phyloP scores from a whole-genome alignment of 495 filamentous ascomycete genomes.

The Penicillium simplicissimum region DNA sequence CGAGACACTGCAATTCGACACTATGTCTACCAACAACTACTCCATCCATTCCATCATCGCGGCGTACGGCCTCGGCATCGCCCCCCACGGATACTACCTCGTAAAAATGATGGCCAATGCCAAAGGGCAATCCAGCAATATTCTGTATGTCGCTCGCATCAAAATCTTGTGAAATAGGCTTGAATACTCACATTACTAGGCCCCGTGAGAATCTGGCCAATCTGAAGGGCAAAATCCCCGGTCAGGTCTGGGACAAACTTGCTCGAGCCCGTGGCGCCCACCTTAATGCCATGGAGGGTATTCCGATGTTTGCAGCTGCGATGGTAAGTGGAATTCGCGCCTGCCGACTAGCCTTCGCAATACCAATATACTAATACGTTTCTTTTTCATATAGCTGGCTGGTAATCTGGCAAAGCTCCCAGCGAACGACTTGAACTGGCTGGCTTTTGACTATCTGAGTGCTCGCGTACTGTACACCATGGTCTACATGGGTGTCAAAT shows the following conservation, averaged over 20 bases:
- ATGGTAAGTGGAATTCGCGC: conserved; percentile 26
- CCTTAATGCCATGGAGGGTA: conserved; percentile 32
- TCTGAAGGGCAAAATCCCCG: conserved; percentile 25
- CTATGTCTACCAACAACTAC: conserved; percentile 22
- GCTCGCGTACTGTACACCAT: conserved; percentile 27
- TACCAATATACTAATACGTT: no score
- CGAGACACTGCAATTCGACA: not conserved
- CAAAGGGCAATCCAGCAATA: conserved; percentile 28
- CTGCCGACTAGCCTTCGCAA: no score
- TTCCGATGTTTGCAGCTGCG: conserved; percentile 32
- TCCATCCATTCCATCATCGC: conserved; percentile 30
- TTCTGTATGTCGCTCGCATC: conserved; percentile 15
- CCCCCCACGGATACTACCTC: conserved; percentile 30
- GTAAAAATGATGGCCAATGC: conserved; percentile 35
- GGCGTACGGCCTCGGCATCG: conserved; percentile 29
- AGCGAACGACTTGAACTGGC: conserved; percentile 24
- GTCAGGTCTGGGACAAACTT: conserved; percentile 28
- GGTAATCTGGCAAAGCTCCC: conserved; percentile 31
- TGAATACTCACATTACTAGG: conserved; percentile 10
- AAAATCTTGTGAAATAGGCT: not conserved
- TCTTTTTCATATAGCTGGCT: conserved; percentile 19
- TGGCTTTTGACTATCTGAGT: conserved; percentile 28
- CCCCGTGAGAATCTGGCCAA: conserved; percentile 32
- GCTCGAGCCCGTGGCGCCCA: conserved; percentile 29
- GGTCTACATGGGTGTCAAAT: conserved; percentile 28